phyloP scores from a whole-genome alignment of 1,284 basidiomycete species.

The Trametes versicolor region DNA sequence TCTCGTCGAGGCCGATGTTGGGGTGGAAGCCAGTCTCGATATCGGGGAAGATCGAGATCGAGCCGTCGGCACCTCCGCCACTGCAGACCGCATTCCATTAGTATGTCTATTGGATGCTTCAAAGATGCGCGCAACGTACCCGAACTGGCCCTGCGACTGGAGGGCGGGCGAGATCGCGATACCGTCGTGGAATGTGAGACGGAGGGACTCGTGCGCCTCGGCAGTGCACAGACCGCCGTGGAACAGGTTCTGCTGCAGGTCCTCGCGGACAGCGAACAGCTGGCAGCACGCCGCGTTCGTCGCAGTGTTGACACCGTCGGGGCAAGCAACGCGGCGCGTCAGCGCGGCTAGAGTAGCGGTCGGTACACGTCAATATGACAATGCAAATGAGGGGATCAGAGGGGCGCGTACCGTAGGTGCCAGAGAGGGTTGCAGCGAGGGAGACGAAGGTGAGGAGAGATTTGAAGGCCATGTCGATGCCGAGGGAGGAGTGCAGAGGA shows the following conservation, averaged over 20 bases:
- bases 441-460: conserved; percentile 18
- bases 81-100: conserved; percentile 11
- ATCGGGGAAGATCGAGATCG: conserved; percentile 37
- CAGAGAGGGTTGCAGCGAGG: conserved; percentile 11
- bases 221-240: conserved; percentile 22
- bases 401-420: conserved; percentile 11
- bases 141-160: conserved; percentile 30
- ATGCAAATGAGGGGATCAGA: no score
- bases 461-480: conserved; percentile 20
- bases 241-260: conserved; percentile 23
- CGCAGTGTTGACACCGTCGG: conserved; percentile 22
- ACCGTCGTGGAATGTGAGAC: conserved; percentile 30
- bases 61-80: conserved; percentile 39
- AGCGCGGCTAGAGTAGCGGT: conserved; percentile 19
- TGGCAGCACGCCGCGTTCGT: conserved; percentile 25
- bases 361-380: conserved; percentile 7
- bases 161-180: conserved; percentile 34
- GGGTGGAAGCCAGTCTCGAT: conserved; percentile 35
- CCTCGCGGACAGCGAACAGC: conserved; percentile 23
- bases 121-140: conserved; percentile 12
- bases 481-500: conserved; percentile 3
- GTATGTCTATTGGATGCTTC: no score
- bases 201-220: conserved; percentile 24
- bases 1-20: conserved; percentile 34
- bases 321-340: conserved; percentile 21